Evolutionary conservation across 192 early-diverging fungal species (phyloP).

Genomic region (Podila verticillata): DNA sequence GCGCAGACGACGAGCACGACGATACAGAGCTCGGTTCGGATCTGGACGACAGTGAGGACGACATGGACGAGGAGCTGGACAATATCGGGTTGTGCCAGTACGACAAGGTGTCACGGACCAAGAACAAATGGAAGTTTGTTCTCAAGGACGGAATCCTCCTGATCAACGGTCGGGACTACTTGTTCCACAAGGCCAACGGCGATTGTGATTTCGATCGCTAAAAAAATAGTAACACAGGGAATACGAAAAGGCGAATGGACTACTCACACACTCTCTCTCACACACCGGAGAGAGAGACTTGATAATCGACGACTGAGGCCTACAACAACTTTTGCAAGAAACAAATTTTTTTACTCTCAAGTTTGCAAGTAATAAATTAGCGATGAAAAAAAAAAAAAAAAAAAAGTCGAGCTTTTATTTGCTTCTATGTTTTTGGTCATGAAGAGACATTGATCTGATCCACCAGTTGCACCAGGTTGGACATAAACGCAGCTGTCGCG

Average conservation of each 20-base stretch:
- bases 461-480: constrained; percentile 27
- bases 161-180: constrained; percentile 93
- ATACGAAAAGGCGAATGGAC: no score
- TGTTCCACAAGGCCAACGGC: constrained; percentile 94
- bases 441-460: constrained; percentile 20
- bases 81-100: constrained; percentile 47
- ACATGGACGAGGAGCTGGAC: constrained; percentile 48
- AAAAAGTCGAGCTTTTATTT: background rate
- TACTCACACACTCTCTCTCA: no score
- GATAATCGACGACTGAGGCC: no score
- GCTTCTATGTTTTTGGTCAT: background rate
- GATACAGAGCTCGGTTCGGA: constrained; percentile 48
- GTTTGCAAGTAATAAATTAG: background rate
- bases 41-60: constrained; percentile 45
- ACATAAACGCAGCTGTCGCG: constrained; percentile 25
- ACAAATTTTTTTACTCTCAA: background rate
- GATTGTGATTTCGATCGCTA: constrained; percentile 96
- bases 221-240: constrained; percentile 9
- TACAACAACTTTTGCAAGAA: no score
- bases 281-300: background rate
- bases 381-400: background rate
- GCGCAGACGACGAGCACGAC: constrained; percentile 31
- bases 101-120: constrained; percentile 83
- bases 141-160: constrained; percentile 97
- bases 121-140: constrained; percentile 99